Evolutionary conservation across 176 grass and related monocot genomes (phyloP).

Genomic region (Rhynchospora tenuis): DNA sequence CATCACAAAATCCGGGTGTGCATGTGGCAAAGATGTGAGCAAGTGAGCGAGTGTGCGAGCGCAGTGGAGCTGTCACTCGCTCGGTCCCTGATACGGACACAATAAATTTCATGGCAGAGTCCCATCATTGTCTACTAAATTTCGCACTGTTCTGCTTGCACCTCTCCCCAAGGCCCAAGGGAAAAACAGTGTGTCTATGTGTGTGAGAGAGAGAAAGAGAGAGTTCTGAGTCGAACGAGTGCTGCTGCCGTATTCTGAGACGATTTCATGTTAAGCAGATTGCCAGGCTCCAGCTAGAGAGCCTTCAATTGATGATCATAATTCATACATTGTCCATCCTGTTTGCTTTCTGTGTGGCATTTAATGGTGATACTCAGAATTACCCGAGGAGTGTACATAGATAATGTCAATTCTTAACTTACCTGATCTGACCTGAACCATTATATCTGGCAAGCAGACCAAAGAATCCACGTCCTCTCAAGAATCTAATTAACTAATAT

Average conservation of each 20-base stretch:
- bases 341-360: constrained; percentile 12
- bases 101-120: constrained; percentile 16
- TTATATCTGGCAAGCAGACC: not conserved
- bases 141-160: constrained; percentile 1
- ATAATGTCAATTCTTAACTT: not conserved
- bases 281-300: not conserved
- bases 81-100: not conserved
- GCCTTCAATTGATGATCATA: not conserved
- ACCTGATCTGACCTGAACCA: not conserved
- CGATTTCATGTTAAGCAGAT: constrained; percentile 22
- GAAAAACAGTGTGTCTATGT: not conserved
- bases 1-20: constrained; percentile 3
- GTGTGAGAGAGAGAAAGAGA: not conserved
- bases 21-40: not conserved
- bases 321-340: constrained; percentile 12
- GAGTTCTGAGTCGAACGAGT: not conserved
- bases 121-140: constrained; percentile 26
- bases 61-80: constrained; percentile 1
- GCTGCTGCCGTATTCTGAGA: not conserved
- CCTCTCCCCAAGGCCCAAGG: not conserved
- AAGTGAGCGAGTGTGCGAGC: too few relatives aligned
- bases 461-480: not conserved
- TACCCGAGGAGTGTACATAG: not conserved
- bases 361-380: not conserved
- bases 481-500: too few relatives aligned